Evolutionary conservation across 352 stramenopile species (phyloP).

Genomic region (Phytophthora podocarpi): DNA sequence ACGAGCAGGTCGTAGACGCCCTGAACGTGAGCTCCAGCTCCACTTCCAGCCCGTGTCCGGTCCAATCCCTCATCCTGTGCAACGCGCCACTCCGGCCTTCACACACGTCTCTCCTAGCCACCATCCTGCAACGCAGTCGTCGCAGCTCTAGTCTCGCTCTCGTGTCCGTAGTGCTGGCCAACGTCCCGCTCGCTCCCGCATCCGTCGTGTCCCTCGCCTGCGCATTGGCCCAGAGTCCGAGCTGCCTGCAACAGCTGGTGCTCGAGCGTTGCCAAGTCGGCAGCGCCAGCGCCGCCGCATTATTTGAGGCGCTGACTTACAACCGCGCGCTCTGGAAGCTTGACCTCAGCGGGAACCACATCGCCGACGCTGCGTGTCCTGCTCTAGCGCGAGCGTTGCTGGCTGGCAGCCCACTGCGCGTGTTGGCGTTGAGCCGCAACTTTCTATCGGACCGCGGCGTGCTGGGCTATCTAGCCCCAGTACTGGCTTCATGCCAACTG

Average conservation of each 20-base stretch:
- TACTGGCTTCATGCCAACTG: conserved; percentile 44
- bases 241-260: conserved; percentile 71
- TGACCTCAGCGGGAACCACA: conserved; percentile 70
- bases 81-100: conserved; percentile 52
- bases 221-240: conserved; percentile 48
- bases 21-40: conserved; percentile 35
- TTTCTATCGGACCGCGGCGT: conserved; percentile 64
- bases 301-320: conserved; percentile 55
- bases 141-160: conserved; percentile 35
- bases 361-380: conserved; percentile 56
- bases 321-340: conserved; percentile 72
- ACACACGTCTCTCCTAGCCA: conserved; percentile 39
- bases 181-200: conserved; percentile 41
- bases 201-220: conserved; percentile 54
- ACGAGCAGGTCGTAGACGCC: conserved; percentile 60
- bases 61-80: conserved; percentile 76
- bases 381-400: conserved; percentile 46
- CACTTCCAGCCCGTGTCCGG: conserved; percentile 22
- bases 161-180: conserved; percentile 67
- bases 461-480: conserved; percentile 49
- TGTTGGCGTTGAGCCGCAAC: conserved; percentile 60
- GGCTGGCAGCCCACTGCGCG: conserved; percentile 30
- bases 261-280: conserved; percentile 68
- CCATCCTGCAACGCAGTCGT: conserved; percentile 36
- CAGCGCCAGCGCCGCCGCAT: conserved; percentile 47